Conservation (phyloP, 345 rosid species). For the Populus nigra region DNA sequence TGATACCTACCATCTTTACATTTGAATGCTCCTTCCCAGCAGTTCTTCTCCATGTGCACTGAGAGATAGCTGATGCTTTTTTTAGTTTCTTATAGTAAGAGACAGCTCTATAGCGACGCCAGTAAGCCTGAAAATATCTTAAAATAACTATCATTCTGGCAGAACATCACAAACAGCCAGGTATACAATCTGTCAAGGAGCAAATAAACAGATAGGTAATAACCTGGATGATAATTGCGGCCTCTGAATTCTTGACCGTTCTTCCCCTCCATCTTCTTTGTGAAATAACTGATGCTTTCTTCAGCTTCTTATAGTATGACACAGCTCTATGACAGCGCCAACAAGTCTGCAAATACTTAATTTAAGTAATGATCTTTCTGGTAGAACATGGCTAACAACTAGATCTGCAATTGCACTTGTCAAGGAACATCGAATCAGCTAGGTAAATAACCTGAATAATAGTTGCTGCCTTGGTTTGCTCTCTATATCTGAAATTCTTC, state of each 20-base stretch:
- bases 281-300: constrained; percentile 39
- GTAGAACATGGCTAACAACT: constrained; percentile 11
- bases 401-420: neutral
- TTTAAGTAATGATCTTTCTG: constrained; percentile 19
- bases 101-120: constrained; percentile 55
- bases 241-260: constrained; percentile 14
- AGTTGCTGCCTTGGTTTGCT: constrained; percentile 42
- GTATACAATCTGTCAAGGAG: neutral
- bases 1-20: constrained; percentile 38
- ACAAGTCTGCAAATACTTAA: constrained; percentile 39
- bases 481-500: constrained; percentile 35
- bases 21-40: constrained; percentile 31
- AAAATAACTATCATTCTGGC: constrained; percentile 19
- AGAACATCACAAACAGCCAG: constrained; percentile 14
- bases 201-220: constrained; percentile 2
- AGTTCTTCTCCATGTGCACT: constrained; percentile 38
- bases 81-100: constrained; percentile 43
- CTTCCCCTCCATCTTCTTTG: constrained; percentile 40
- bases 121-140: constrained; percentile 46
- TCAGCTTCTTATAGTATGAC: constrained; percentile 43
- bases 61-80: constrained; percentile 42
- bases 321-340: constrained; percentile 59
- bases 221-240: constrained; percentile 64
- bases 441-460: constrained; percentile 54
- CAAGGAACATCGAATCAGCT: neutral